phyloP scores from a whole-genome alignment of 495 filamentous ascomycete genomes.

The Xanthoparmelia taractica region DNA sequence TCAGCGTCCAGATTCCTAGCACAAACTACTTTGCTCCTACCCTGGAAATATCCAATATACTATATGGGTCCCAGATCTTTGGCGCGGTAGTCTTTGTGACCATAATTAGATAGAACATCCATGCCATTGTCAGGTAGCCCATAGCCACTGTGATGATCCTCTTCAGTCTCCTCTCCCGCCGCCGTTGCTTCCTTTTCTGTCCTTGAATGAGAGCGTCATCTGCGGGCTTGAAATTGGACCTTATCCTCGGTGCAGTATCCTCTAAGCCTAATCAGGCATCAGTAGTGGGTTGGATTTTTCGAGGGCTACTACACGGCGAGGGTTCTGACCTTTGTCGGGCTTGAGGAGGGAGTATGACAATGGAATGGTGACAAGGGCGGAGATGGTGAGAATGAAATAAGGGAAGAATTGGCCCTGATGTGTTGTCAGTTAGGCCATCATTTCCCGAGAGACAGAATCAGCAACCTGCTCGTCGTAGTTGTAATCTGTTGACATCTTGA shows the following conservation, averaged over 20 bases:
- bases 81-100: constrained; percentile 63
- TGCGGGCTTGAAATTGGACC: constrained; percentile 70
- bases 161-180: constrained; percentile 84
- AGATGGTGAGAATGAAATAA: constrained; percentile 91
- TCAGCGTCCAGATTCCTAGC: background rate
- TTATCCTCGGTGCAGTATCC: constrained; percentile 59
- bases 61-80: constrained; percentile 94
- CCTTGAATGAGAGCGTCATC: constrained; percentile 76
- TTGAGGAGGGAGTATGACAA: constrained; percentile 79
- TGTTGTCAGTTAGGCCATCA: constrained; percentile 17
- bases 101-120: constrained; percentile 85
- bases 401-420: constrained; percentile 92
- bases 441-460: constrained; percentile 2
- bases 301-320: constrained; percentile 16
- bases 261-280: constrained; percentile 44
- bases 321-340: constrained; percentile 58
- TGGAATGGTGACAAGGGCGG: constrained; percentile 79
- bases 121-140: constrained; percentile 80
- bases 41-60: constrained; percentile 77
- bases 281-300: background rate
- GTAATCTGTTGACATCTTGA: constrained; percentile 90
- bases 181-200: constrained; percentile 79
- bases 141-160: constrained; percentile 64
- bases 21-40: constrained; percentile 37
- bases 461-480: constrained; percentile 87